Conservation (phyloP, 2,329 filamentous ascomycete species). For the Colletotrichum sp. region DNA sequence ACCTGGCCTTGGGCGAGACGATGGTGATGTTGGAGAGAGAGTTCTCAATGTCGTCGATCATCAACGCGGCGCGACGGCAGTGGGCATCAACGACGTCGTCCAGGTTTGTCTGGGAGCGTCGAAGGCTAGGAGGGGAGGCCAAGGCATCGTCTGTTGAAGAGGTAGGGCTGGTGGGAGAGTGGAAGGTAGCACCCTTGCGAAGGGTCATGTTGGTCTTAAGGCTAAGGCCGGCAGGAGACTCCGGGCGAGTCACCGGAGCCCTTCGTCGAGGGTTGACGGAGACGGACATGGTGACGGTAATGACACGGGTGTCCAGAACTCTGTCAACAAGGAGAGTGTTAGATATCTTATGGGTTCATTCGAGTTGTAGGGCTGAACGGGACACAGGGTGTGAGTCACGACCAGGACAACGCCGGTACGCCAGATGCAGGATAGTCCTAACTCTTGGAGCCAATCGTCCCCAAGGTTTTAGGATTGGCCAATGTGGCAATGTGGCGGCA, state of each 20-base stretch:
- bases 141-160: slow-evolving; percentile 46
- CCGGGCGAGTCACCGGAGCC: slow-evolving; percentile 46
- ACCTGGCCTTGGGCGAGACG: slow-evolving; percentile 40
- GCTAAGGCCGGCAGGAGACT: slow-evolving; percentile 42
- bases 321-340: slow-evolving; percentile 24
- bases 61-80: slow-evolving; percentile 70
- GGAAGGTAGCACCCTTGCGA: slow-evolving; percentile 74
- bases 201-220: slow-evolving; percentile 64
- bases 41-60: slow-evolving; percentile 70
- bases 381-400: slow-evolving; percentile 36
- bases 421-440: slow-evolving; percentile 12
- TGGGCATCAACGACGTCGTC: slow-evolving; percentile 76
- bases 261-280: slow-evolving; percentile 53
- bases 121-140: slow-evolving; percentile 53
- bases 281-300: slow-evolving; percentile 43
- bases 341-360: slow-evolving; percentile 20
- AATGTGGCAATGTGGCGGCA: slow-evolving; percentile 14
- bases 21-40: slow-evolving; percentile 55
- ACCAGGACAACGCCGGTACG: slow-evolving; percentile 14
- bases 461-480: slow-evolving; percentile 16
- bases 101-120: slow-evolving; percentile 71
- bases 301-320: slow-evolving; percentile 35
- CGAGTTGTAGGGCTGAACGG: slow-evolving; percentile 24
- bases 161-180: slow-evolving; percentile 46
- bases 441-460: slow-evolving; percentile 2